phyloP scores from a whole-genome alignment of 441 rosid species.

The Melastoma candidum region DNA sequence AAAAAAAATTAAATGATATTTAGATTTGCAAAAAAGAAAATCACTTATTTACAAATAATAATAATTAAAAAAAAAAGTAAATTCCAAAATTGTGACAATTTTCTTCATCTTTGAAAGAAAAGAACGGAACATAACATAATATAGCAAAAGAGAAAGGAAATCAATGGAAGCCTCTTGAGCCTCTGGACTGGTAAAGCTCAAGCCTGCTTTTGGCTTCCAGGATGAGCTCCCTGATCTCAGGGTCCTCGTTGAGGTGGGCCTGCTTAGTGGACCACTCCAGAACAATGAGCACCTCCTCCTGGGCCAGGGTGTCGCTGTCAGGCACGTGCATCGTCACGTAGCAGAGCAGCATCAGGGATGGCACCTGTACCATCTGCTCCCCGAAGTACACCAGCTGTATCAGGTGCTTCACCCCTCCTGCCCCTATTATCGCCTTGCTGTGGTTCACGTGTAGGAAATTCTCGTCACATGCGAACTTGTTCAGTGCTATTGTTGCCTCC shows the following conservation, averaged over 20 bases:
- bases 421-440: slow-evolving; percentile 62
- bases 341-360: slow-evolving; percentile 51
- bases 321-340: slow-evolving; percentile 73
- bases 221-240: slow-evolving; percentile 35
- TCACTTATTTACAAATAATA: no score
- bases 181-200: slow-evolving; percentile 89
- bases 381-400: slow-evolving; percentile 79
- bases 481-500: slow-evolving; percentile 57
- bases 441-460: slow-evolving; percentile 76
- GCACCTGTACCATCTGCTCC: slow-evolving; percentile 51
- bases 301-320: slow-evolving; percentile 77
- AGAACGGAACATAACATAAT: no score
- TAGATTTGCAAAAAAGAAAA: no score
- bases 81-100: no score
- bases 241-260: slow-evolving; percentile 36
- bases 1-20: no score
- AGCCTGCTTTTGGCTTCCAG: slow-evolving; percentile 64
- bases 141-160: not conserved
- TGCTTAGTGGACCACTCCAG: slow-evolving; percentile 88
- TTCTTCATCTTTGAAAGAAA: no score
- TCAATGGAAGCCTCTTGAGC: slow-evolving; percentile 57
- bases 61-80: no score
- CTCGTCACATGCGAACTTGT: slow-evolving; percentile 64
- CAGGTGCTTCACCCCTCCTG: slow-evolving; percentile 71
- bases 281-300: slow-evolving; percentile 60